Conservation (phyloP, 148 eudicot species). For the Fallopia convolvulus region DNA sequence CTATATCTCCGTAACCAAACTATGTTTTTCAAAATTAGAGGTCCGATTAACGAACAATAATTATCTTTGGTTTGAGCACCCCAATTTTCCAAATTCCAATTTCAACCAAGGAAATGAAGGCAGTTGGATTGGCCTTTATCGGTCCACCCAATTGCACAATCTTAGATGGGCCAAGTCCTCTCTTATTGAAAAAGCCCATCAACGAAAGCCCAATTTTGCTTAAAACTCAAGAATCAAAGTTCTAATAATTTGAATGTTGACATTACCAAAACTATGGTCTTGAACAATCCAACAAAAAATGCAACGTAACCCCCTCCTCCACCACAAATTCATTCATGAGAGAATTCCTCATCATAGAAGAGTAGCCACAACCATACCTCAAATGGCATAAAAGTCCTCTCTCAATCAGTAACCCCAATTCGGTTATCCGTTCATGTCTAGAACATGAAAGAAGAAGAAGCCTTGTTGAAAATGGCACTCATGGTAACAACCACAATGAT, state of each 20-base stretch:
- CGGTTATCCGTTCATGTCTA: not conserved
- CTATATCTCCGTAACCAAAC: too few relatives aligned
- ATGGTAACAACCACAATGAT: not conserved
- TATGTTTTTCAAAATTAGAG: too few relatives aligned
- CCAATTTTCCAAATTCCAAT: too few relatives aligned
- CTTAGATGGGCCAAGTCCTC: not conserved
- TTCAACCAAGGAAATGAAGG: not conserved
- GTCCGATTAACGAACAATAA: too few relatives aligned
- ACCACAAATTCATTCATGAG: not conserved
- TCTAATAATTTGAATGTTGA: not conserved
- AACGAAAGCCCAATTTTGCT: not conserved
- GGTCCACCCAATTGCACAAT: not conserved
- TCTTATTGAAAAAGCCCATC: not conserved
- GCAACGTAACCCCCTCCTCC: constrained; percentile 4
- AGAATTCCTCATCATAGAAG: not conserved
- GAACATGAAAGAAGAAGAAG: not conserved
- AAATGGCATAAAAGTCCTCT: not conserved
- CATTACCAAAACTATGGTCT: not conserved
- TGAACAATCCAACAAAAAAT: not conserved
- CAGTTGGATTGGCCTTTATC: not conserved
- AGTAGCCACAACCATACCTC: not conserved
- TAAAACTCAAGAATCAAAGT: not conserved
- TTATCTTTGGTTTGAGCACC: too few relatives aligned
- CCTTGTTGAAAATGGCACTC: not conserved
- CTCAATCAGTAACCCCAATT: not conserved